Conservation (phyloP, 1,139 yeast genomes). For the Magnusiomyces suaveolens region DNA sequence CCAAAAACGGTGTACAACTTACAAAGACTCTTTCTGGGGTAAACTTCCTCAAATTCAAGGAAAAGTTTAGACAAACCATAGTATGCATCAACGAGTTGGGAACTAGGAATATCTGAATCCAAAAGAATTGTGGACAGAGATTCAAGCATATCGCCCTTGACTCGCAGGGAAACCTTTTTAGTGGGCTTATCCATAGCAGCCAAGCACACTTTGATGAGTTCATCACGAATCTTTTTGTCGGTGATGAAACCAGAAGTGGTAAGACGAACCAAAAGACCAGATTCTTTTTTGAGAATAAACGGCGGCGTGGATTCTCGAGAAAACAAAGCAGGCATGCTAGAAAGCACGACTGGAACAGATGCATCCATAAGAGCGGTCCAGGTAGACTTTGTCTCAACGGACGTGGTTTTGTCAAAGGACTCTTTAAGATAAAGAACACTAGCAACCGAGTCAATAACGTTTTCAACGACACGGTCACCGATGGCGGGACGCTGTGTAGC, state of each 20-base stretch:
- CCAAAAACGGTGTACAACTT: conserved; percentile 55
- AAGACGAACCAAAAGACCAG: conserved; percentile 44
- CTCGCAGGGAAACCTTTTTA: conserved; percentile 43
- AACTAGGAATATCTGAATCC: conserved; percentile 45
- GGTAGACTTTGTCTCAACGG: conserved; percentile 8
- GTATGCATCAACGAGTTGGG: conserved; percentile 47
- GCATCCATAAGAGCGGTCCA: conserved; percentile 23
- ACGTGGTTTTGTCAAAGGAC: conserved; percentile 28
- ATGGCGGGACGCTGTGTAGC: conserved; percentile 47
- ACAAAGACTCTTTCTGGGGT: conserved; percentile 53
- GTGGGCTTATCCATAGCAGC: conserved; percentile 55
- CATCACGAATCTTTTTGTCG: conserved; percentile 45
- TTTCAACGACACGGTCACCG: conserved; percentile 55
- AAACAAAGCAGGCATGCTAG: conserved; percentile 24
- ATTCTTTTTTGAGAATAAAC: conserved; percentile 43
- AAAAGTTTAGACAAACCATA: conserved; percentile 50
- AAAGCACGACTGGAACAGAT: conserved; percentile 23
- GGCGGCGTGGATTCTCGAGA: conserved; percentile 20
- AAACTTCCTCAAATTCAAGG: conserved; percentile 47
- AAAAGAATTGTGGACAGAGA: conserved; percentile 48
- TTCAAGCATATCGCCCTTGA: conserved; percentile 47
- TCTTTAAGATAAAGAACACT: conserved; percentile 39
- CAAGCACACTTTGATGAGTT: conserved; percentile 50
- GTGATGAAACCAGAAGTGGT: conserved; percentile 53
- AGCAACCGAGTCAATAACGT: conserved; percentile 49